Evolutionary conservation across 108 stramenopile species (phyloP).

Genomic region (Skeletonema potamos): DNA sequence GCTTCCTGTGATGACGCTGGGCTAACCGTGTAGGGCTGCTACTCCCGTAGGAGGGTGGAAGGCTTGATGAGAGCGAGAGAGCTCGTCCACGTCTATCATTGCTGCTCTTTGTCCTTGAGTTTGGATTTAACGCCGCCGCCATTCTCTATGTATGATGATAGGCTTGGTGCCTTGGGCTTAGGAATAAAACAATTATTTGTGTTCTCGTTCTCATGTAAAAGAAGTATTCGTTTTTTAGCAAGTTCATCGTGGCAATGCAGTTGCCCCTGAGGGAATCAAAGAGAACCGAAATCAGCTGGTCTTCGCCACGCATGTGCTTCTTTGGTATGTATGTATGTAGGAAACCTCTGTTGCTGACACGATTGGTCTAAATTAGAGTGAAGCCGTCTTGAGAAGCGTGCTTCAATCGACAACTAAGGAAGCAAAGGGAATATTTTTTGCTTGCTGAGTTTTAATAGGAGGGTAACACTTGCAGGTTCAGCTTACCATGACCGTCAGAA

Average conservation of each 20-base stretch:
- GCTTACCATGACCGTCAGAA: no score
- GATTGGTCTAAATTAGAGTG: background rate
- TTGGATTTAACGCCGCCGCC: background rate
- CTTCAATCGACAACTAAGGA: no score
- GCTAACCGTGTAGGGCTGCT: background rate
- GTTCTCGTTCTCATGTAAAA: no score
- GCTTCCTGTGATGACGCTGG: background rate
- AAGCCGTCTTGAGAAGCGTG: background rate
- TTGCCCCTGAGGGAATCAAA: no score
- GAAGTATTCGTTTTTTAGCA: background rate
- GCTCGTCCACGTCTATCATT: background rate
- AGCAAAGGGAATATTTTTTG: background rate
- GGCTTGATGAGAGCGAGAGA: background rate
- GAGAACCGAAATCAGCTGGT: background rate
- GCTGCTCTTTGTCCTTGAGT: background rate
- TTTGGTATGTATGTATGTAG: no score
- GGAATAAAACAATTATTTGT: no score
- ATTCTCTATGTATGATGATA: background rate
- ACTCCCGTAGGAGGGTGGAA: no score
- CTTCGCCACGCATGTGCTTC: no score
- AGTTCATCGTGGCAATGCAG: background rate
- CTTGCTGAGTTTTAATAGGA: no score
- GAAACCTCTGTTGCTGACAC: background rate
- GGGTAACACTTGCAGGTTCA: no score
- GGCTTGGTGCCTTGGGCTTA: background rate